phyloP scores from a whole-genome alignment of 1,284 basidiomycete species.

The Malassezia caprae region DNA sequence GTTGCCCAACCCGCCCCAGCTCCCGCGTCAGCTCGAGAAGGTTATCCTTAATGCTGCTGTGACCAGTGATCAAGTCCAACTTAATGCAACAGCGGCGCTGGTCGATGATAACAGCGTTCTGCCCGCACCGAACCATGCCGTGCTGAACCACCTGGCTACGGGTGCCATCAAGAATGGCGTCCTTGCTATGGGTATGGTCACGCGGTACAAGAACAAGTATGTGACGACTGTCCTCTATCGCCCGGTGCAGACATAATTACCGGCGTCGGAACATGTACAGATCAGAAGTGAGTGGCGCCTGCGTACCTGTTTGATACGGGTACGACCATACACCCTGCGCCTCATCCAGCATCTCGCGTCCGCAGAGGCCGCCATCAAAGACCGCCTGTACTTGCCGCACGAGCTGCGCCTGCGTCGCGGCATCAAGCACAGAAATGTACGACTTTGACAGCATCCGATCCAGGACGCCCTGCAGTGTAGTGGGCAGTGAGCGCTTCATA shows the following conservation, averaged over 20 bases:
- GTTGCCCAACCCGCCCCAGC: conserved; percentile 54
- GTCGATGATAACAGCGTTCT: conserved; percentile 86
- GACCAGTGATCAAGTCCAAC: conserved; percentile 14
- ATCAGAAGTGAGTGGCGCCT: conserved; percentile 4
- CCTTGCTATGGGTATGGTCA: conserved; percentile 83
- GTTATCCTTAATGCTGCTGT: conserved; percentile 66
- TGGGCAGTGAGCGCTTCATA: conserved; percentile 28
- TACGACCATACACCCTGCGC: conserved; percentile 35
- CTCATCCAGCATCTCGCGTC: conserved; percentile 37
- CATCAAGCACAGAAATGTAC: conserved; percentile 32
- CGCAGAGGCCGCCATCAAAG: conserved; percentile 20
- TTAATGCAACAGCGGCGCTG: conserved; percentile 34
- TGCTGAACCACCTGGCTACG: conserved; percentile 88
- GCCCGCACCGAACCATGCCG: conserved; percentile 77
- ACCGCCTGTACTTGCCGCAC: conserved; percentile 13
- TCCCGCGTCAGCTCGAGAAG: conserved; percentile 85
- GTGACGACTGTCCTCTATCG: conserved; percentile 15
- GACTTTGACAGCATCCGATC: conserved; percentile 31
- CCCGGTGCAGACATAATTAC: conserved; percentile 7
- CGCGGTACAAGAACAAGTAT: conserved; percentile 74
- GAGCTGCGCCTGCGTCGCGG: conserved; percentile 23
- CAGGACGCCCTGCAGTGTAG: conserved; percentile 27
- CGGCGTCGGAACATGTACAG: conserved; percentile 4
- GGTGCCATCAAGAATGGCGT: conserved; percentile 91
- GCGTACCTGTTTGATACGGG: conserved; percentile 12